These are phyloP conservation scores for Alloteropsis angusta DNA, from an alignment of 202 grass and related monocot genomes.

Conservation along the genomic window DNA sequence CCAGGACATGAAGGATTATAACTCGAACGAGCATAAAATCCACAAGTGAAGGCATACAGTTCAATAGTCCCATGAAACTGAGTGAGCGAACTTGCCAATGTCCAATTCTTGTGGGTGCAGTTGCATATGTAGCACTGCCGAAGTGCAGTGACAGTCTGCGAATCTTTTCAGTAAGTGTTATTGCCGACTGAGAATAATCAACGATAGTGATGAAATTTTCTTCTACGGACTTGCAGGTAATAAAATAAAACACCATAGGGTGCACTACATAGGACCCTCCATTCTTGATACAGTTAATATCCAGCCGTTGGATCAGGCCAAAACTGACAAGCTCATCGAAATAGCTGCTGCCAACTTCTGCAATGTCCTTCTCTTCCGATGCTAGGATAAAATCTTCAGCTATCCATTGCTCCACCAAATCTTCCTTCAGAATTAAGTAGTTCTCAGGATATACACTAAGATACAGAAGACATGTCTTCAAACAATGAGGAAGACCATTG, in stretches of 20 bases:
- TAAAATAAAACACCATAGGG: neutral
- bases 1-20: neutral
- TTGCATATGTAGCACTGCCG: neutral
- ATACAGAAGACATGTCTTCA: conserved; percentile 29
- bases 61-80: neutral
- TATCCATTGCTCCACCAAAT: conserved; percentile 37
- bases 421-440: conserved; percentile 2
- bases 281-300: neutral
- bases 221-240: neutral
- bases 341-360: conserved; percentile 6
- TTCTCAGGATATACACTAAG: conserved; percentile 21
- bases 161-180: neutral
- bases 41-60: neutral
- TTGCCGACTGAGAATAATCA: neutral
- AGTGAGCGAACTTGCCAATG: neutral
- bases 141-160: neutral
- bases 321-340: conserved; percentile 26
- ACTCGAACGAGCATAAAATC: neutral
- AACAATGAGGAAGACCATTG: neutral
- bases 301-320: conserved; percentile 14
- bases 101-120: neutral
- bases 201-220: neutral
- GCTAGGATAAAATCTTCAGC: conserved; percentile 20
- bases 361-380: neutral
- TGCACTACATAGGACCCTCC: conserved; percentile 17